Base-by-base conservation (phyloP, 2,329 filamentous ascomycete species). In the Zopfia rhizophila region DNA sequence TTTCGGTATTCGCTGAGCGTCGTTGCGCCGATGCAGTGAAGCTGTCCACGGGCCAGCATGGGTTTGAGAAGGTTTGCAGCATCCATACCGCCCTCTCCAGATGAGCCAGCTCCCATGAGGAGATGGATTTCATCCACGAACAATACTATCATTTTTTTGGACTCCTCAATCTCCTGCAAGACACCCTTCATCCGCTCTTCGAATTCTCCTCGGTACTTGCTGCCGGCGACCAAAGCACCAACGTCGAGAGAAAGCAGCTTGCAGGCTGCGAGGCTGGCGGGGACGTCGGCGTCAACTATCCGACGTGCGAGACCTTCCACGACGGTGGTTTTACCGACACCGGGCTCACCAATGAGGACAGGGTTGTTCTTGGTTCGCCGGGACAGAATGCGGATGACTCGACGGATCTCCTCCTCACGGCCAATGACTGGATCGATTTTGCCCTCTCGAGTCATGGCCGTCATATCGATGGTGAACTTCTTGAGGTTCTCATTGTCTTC, bases 161-260 rank as follows among this genome's bases (percentile, higher is more conserved):
- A 91, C 45, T 96, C 87, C 60, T 92, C 84, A 48, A 99, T 96
- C 76, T 99, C 94, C 74, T 97, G 99, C 63, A 99, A 75, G 4
- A 99, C 94, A 43, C 93, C 92, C 82, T 99, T 99, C 92, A 99
- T 97, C 61, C 94, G 86, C 80, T 99, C 94, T 72, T 99, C 94
- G 49, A 99, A 99, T 72, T 99, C 94, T 77, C 94, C 94, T 37
- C 94, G 87, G 78, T 95, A 99, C 76, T 99, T 99, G 83, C 91
- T 97, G 59, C 94, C 94, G 47, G 94, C 94, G 54, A 99, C 93
- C 45, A 99, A 80, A 17, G 93, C 89, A 62, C 94, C 94, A 35
- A 99, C 93, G 66, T 99, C 94, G 32, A 99, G 85, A 3, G 94
- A 97, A 45, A 99, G 86, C 49, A 99, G 81, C 72, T 89, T 94